These are phyloP conservation scores for Sugiyamaella chiloensis DNA, from an alignment of 805 yeast genomes.

Conservation along the genomic window DNA sequence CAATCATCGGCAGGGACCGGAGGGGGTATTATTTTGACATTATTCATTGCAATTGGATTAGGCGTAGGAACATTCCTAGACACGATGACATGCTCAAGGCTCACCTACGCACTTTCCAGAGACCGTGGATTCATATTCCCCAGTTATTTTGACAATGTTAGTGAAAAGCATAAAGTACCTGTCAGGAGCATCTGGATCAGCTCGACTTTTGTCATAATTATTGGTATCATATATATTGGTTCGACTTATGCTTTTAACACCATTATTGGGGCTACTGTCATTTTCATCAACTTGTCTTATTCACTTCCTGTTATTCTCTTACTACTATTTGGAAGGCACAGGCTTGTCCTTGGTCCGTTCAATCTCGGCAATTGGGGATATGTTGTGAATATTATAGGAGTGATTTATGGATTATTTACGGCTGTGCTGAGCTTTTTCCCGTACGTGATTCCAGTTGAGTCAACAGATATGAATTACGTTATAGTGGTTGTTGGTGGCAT, in stretches of 20 bases:
- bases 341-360: constrained; percentile 22
- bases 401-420: constrained; percentile 19
- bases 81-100: constrained; percentile 70
- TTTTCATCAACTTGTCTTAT: constrained; percentile 68
- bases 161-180: constrained; percentile 57
- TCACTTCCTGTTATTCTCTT: constrained; percentile 57
- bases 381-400: constrained; percentile 17
- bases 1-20: constrained; percentile 42
- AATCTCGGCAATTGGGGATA: constrained; percentile 22
- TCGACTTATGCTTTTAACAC: constrained; percentile 77
- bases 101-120: constrained; percentile 78
- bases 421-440: constrained; percentile 24
- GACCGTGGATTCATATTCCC: constrained; percentile 75
- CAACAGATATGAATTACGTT: constrained; percentile 57
- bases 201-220: constrained; percentile 53
- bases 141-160: constrained; percentile 62
- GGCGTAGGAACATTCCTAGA: constrained; percentile 76
- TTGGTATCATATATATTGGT: constrained; percentile 63
- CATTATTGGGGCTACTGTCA: constrained; percentile 79
- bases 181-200: constrained; percentile 65
- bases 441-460: constrained; percentile 32
- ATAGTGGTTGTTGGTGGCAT: constrained; percentile 48
- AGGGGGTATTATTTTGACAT: constrained; percentile 61
- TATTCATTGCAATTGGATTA: constrained; percentile 65
- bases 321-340: constrained; percentile 20